phyloP scores from a whole-genome alignment of 306 rosid genomes.

The Prosopis cineraria region DNA sequence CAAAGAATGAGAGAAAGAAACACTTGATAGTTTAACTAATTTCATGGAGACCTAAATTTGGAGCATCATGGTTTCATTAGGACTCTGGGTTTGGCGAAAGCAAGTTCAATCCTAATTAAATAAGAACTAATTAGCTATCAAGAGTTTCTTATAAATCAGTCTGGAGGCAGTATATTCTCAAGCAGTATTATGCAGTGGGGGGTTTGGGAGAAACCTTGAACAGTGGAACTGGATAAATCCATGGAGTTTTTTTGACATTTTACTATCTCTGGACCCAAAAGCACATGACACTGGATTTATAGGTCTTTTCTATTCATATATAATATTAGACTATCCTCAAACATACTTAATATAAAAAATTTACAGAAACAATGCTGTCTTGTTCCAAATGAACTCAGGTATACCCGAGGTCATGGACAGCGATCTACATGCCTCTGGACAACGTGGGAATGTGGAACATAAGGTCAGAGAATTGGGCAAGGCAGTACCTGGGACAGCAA shows the following conservation, averaged over 20 bases:
- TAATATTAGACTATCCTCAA: too few species aligned
- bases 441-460: constrained; percentile 97
- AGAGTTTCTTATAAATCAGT: too few species aligned
- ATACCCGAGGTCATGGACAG: constrained; percentile 89
- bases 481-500: constrained; percentile 97
- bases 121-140: too few species aligned
- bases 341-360: too few species aligned
- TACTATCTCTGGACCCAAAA: not conserved
- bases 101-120: too few species aligned
- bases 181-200: not conserved
- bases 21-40: too few species aligned
- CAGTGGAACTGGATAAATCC: not conserved
- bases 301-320: not conserved
- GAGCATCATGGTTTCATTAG: too few species aligned
- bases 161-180: not conserved
- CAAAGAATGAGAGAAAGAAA: too few species aligned
- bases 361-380: not conserved
- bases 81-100: too few species aligned
- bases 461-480: constrained; percentile 88
- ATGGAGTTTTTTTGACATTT: not conserved
- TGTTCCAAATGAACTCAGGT: constrained; percentile 51
- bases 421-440: constrained; percentile 83
- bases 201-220: not conserved
- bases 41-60: too few species aligned
- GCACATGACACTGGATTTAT: not conserved